Base-by-base conservation (phyloP, 495 filamentous ascomycete species). In the Talaromyces thailandensis region DNA sequence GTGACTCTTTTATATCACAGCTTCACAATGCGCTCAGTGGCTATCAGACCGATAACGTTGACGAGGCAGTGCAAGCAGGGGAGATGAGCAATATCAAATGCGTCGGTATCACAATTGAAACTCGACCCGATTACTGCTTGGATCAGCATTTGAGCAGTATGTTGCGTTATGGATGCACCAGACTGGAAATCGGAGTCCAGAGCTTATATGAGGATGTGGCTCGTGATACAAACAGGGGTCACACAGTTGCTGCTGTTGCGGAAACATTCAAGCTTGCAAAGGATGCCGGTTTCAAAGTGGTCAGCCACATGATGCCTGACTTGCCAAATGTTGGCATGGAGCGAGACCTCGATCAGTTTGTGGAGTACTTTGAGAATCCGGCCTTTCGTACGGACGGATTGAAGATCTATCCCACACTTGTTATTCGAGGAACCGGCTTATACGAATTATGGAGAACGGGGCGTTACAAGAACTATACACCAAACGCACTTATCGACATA, bases 241-340 rank as follows among this genome's bases (percentile, higher is more conserved):
- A 98, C 73, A 98, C 94, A 0, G 94, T 98, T 56, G 89, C 91
- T 31, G 86, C 95, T 0, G 94, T 98, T 3, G 91, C 89, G 14
- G 90, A 98, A 73, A 98, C 93, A 0, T 98, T 98, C 74, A 91
- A 86, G 67, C 81, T 96, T 18, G 86, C 95, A 61, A 98, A 98
- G 74, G 94, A 98, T 73, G 91, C 95, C 26, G 94, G 94, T 16
- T 98, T 96, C 82, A 98, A 98, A 73, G 93, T 98, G 6, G 94
- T 98, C 66, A 92, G 88, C 64, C 94, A 98, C 74, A 98, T 98
- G 94, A 98, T 98, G 94, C 94, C 94, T 14, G 94, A 98, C 70
- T 79, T 98, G 28, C 94, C 94, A 12, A 98, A 98, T 68, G 94
- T 98, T 5, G 94, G 94, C 61, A 95, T 97, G 89, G 95, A 98